These are phyloP conservation scores for Isabelozyma heimii DNA, from an alignment of 805 yeast genomes.

Conservation along the genomic window DNA sequence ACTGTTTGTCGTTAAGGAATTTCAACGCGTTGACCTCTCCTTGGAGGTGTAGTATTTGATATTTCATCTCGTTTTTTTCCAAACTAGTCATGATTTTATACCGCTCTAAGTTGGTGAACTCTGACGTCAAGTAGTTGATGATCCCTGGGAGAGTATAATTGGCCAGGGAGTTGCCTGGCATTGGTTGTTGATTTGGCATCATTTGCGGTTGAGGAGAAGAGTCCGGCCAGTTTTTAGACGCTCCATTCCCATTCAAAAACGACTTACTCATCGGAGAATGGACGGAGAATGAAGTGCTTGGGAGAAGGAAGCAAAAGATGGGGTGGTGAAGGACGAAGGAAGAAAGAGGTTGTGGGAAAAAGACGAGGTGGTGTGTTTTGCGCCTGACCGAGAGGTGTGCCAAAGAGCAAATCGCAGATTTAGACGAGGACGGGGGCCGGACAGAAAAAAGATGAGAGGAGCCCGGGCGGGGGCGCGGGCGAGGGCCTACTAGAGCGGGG, in stretches of 20 bases:
- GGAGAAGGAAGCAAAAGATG: not conserved
- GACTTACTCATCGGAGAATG: not conserved
- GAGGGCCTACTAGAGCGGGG: too few relatives aligned
- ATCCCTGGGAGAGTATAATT: conserved; percentile 56
- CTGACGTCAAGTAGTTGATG: conserved; percentile 57
- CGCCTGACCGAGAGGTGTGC: too few relatives aligned
- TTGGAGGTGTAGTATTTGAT: conserved; percentile 49
- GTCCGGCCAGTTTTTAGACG: not conserved
- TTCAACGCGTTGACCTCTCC: conserved; percentile 48
- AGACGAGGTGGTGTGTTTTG: too few relatives aligned
- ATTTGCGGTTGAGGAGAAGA: not conserved
- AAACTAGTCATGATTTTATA: conserved; percentile 50
- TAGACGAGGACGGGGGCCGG: too few relatives aligned
- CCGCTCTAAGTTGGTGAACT: conserved; percentile 45
- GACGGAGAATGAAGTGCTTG: not conserved
- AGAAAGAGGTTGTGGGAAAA: too few relatives aligned
- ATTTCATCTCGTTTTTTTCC: conserved; percentile 52
- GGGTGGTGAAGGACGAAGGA: not conserved
- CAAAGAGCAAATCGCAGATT: too few relatives aligned
- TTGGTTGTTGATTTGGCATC: conserved; percentile 1
- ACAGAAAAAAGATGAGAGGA: too few relatives aligned
- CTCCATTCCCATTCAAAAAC: not conserved
- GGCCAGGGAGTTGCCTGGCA: conserved; percentile 17
- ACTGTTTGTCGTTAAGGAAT: conserved; percentile 41
- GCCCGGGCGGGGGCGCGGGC: too few relatives aligned